phyloP scores from a whole-genome alignment of 306 rosid genomes.

The Crataegus laevigata region DNA sequence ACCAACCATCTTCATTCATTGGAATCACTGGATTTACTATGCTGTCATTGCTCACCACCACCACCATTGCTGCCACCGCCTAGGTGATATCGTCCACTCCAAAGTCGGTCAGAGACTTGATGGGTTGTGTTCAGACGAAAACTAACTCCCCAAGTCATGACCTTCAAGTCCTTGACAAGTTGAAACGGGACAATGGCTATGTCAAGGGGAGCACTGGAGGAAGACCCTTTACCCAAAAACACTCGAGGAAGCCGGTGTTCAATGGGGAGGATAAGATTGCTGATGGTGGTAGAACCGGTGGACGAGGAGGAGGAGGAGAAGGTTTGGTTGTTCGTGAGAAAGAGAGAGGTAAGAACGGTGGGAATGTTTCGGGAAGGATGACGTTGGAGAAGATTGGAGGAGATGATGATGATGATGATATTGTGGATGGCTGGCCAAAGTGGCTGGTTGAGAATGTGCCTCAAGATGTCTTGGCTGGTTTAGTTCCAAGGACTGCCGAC shows the following conservation, averaged over 20 bases:
- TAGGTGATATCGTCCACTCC: conserved; percentile 15
- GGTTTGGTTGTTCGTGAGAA: neutral
- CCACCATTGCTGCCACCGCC: conserved; percentile 20
- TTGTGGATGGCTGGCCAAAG: conserved; percentile 54
- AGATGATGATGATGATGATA: conserved; percentile 37
- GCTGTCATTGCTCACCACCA: neutral
- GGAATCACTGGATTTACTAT: neutral
- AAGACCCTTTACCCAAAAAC: conserved; percentile 2
- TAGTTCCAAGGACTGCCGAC: conserved; percentile 57
- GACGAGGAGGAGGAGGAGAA: neutral
- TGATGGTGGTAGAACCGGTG: neutral
- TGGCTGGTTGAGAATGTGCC: conserved; percentile 66
- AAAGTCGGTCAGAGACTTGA: conserved; percentile 9
- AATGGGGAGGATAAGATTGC: conserved; percentile 10
- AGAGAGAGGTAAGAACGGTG: neutral
- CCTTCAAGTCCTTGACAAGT: conserved; percentile 5
- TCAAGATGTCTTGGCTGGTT: conserved; percentile 27
- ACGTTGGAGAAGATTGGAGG: conserved; percentile 33
- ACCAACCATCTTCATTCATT: neutral
- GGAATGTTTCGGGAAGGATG: conserved; percentile 11
- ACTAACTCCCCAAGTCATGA: neutral
- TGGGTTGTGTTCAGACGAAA: conserved; percentile 62
- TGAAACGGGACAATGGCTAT: conserved; percentile 11
- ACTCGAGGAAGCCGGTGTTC: neutral
- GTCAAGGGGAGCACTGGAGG: conserved; percentile 4